phyloP scores from a whole-genome alignment of 2,329 filamentous ascomycete species.

The Xylaria polymorpha region DNA sequence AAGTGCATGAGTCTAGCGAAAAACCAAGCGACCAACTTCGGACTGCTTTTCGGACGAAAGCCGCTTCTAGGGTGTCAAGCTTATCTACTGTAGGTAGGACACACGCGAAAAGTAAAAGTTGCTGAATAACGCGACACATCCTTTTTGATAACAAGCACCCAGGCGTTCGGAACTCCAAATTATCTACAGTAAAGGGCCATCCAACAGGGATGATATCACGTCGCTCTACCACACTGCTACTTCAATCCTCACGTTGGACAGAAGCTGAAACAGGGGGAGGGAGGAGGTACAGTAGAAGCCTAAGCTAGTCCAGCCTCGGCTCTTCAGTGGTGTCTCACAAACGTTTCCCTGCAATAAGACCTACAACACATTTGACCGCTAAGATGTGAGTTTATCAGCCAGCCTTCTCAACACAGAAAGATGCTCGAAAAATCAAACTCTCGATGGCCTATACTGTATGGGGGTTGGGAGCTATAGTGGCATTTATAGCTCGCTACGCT shows the following conservation, averaged over 20 bases:
- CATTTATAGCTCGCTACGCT: slow-evolving; percentile 6
- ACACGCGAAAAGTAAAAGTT: background rate
- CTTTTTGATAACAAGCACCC: background rate
- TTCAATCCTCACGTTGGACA: slow-evolving; percentile 17
- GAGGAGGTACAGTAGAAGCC: background rate
- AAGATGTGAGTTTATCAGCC: slow-evolving; percentile 11
- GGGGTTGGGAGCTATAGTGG: slow-evolving; percentile 6
- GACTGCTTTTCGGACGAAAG: slow-evolving; percentile 5
- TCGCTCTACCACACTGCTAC: background rate
- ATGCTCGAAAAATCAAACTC: slow-evolving; percentile 18
- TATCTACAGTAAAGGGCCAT: background rate
- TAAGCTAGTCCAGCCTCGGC: slow-evolving; percentile 8
- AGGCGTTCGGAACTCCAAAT: background rate
- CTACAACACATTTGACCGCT: slow-evolving; percentile 2
- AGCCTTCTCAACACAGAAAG: background rate
- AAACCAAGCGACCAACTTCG: slow-evolving; percentile 6
- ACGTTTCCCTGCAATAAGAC: background rate
- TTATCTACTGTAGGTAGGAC: background rate
- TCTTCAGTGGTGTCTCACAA: slow-evolving; percentile 14
- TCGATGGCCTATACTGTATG: slow-evolving; percentile 4
- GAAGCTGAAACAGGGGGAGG: slow-evolving; percentile 25
- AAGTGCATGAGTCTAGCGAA: slow-evolving; percentile 24
- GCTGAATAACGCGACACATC: background rate
- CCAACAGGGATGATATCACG: slow-evolving; percentile 11
- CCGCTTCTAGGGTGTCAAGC: background rate